Conservation (phyloP, 1,284 basidiomycete species). For the Leccinum griseonigrum region DNA sequence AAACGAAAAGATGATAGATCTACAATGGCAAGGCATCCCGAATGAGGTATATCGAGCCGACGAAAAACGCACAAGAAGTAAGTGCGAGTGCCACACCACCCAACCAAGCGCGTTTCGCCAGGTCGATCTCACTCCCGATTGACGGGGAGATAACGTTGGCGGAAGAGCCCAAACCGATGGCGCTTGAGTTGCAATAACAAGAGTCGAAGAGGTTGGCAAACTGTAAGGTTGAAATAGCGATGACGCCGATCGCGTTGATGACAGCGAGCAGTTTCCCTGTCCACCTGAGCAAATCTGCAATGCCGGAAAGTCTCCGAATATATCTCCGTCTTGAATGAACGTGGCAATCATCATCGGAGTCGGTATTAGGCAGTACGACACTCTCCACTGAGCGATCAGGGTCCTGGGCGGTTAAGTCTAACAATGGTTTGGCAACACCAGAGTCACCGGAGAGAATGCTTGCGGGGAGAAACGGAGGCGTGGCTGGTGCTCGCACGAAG, state of each 20-base stretch:
- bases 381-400: background rate
- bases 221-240: conserved; percentile 21
- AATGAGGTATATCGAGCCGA: conserved; percentile 20
- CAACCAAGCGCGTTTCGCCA: conserved; percentile 14
- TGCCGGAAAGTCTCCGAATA: background rate
- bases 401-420: background rate
- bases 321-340: background rate
- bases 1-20: background rate
- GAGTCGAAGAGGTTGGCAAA: conserved; percentile 19
- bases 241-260: conserved; percentile 19
- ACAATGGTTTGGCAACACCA: background rate
- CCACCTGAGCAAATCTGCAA: conserved; percentile 22
- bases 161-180: background rate
- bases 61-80: conserved; percentile 11
- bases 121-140: background rate
- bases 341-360: background rate
- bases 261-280: conserved; percentile 23
- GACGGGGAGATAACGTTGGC: conserved; percentile 2
- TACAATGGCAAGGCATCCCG: conserved; percentile 12
- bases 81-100: conserved; percentile 14
- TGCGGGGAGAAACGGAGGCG: background rate
- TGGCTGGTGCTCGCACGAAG: background rate
- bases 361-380: background rate
- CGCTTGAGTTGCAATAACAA: conserved; percentile 25
- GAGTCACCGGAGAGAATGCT: background rate